Base-by-base conservation (phyloP, 1,284 basidiomycete genomes). In the Grifola frondosa region DNA sequence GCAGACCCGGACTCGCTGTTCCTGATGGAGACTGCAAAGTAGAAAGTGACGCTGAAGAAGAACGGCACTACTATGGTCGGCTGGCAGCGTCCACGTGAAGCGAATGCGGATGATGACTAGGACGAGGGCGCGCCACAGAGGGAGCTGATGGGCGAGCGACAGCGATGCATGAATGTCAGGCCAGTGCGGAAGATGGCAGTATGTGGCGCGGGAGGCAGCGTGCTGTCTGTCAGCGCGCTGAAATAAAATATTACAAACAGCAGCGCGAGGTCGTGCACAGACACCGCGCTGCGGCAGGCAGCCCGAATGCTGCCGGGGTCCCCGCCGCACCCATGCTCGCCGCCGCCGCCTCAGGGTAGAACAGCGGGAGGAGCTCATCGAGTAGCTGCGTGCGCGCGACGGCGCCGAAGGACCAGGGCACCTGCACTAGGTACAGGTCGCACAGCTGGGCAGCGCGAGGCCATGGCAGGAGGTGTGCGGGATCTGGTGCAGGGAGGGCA, bases 381-480 rank as follows among this genome's bases (percentile, higher is more conserved):
- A 72, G 50, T 15, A 87, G 63, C 46, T 87, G 84, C 13, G 66
- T 66, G 28, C 68, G 66, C 3, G 79, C 80, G 21, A 86, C 76
- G 1, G 83, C 80, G 23, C 82, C 80, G 49, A 84, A 86, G 59
- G 86, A 85, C 85, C 85, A 88, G 0, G 82, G 81, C 2, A 82
- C 81, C 54, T 83, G 80, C 19, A 81, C 78, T 35, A 87, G 71
- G 60, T 88, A 88, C 10, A 84, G 69, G 19, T 78, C 71, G 51
- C 73, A 74, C 20, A 87, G 68, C 15, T 74, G 69, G 31, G 62
- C 66, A 2, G 79, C 78, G 34, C 81, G 78, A 4, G 65, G 58
- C 71, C 77, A 82, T 0, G 74, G 62, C 0, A 84, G 85, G 1
- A 88, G 67, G 56, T 76, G 19, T 67, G 60, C n/a, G 77, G 55